A percentile compares a stretch with the other conserved stretches of the same genome.
These are phyloP conservation scores for Clonostachys rhizophaga DNA, from an alignment of 2,329 filamentous ascomycete species.

Conservation along the genomic window DNA sequence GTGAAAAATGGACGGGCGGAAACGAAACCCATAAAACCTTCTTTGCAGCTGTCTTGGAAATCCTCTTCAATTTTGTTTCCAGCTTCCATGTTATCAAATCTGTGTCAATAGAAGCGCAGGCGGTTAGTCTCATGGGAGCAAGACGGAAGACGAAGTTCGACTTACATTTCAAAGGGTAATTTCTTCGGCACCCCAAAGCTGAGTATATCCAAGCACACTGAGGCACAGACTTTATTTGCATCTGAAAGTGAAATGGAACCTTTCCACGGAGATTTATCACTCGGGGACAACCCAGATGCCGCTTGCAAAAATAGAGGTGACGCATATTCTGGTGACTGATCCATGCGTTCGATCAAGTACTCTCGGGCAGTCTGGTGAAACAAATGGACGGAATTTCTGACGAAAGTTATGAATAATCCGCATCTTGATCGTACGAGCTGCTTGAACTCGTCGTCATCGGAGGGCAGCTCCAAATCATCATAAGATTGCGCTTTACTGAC, in stretches of 20 bases:
- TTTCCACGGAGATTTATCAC: background rate
- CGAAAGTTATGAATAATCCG: background rate
- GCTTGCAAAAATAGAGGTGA: background rate
- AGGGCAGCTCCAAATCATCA: background rate
- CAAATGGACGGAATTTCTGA: background rate
- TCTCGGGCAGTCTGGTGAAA: background rate
- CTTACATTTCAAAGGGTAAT: background rate
- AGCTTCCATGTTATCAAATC: background rate
- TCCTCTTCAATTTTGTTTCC: background rate
- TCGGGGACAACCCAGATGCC: too few relatives aligned
- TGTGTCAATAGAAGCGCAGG: too few relatives aligned
- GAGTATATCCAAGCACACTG: background rate
- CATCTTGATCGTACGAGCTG: background rate
- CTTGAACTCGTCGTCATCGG: background rate
- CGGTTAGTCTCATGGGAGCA: too few relatives aligned
- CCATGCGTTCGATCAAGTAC: background rate
- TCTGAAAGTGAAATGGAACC: background rate
- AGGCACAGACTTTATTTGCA: background rate
- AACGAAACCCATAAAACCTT: background rate
- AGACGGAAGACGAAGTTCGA: background rate
- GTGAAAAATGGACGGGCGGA: background rate
- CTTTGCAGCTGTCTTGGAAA: too few relatives aligned
- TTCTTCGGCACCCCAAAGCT: background rate
- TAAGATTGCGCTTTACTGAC: background rate
- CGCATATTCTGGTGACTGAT: background rate